Conservation (phyloP, 768 basidiomycete genomes). For the Gloeostereum incarnatum region DNA sequence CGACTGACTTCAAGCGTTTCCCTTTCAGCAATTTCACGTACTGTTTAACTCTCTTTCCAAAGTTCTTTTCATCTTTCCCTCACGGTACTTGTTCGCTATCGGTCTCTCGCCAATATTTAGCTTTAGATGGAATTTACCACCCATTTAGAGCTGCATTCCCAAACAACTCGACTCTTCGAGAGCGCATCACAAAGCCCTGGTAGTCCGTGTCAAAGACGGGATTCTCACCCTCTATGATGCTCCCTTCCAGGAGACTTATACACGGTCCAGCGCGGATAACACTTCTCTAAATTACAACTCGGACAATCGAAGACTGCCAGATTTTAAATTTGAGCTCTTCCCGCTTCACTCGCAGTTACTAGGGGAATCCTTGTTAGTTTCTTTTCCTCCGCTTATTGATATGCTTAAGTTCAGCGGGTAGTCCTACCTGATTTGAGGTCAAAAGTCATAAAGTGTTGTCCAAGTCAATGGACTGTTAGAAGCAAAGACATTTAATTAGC, state of each 20-base stretch:
- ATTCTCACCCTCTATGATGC: conserved; percentile 75
- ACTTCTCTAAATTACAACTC: conserved; percentile 78
- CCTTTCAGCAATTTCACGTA: conserved; percentile 78
- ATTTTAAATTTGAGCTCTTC: conserved; percentile 81
- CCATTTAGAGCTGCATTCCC: conserved; percentile 79
- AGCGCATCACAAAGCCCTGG: conserved; percentile 59
- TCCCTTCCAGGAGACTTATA: conserved; percentile 76
- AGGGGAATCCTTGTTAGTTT: conserved; percentile 87
- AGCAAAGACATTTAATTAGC: conserved; percentile 8
- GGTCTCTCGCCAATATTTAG: conserved; percentile 78
- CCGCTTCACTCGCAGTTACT: conserved; percentile 84
- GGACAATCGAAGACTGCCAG: conserved; percentile 52
- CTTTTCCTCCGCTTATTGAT: conserved; percentile 89
- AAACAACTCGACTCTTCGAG: conserved; percentile 80
- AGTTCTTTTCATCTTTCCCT: conserved; percentile 80
- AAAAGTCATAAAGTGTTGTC: conserved; percentile 8
- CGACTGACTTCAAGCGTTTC: conserved; percentile 70
- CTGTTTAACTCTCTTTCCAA: conserved; percentile 76
- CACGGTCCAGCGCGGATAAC: conserved; percentile 61
- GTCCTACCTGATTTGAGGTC: conserved; percentile 73
- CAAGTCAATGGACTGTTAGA: conserved; percentile 14
- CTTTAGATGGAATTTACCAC: conserved; percentile 83
- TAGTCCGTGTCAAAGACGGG: conserved; percentile 36
- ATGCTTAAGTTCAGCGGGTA: conserved; percentile 86
- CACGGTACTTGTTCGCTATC: conserved; percentile 80